These are phyloP conservation scores for Gremmenia infestans DNA, from an alignment of 2,329 filamentous ascomycete genomes.

Conservation along the genomic window DNA sequence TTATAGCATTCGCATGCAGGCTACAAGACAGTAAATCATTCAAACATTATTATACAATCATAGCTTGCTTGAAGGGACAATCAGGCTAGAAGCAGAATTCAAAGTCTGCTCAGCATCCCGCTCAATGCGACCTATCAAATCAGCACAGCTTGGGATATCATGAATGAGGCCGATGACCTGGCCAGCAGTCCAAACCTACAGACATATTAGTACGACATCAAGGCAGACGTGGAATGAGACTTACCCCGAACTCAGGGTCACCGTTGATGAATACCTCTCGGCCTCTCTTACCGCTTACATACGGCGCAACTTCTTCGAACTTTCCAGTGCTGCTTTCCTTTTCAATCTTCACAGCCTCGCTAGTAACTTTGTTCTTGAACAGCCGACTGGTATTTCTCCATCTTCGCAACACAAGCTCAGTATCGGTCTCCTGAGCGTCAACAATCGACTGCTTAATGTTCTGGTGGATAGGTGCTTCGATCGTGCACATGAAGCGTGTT, in stretches of 20 bases:
- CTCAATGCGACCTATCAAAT: slow-evolving; percentile 67
- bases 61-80: slow-evolving; percentile 51
- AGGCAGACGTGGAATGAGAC: slow-evolving; percentile 33
- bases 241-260: slow-evolving; percentile 82
- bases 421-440: slow-evolving; percentile 82
- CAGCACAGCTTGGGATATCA: slow-evolving; percentile 73
- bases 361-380: slow-evolving; percentile 84
- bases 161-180: slow-evolving; percentile 90
- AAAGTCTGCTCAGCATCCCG: slow-evolving; percentile 67
- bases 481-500: slow-evolving; percentile 93
- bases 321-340: slow-evolving; percentile 76
- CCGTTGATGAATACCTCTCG: slow-evolving; percentile 89
- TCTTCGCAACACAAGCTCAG: slow-evolving; percentile 76
- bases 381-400: slow-evolving; percentile 92
- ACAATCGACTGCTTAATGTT: slow-evolving; percentile 96
- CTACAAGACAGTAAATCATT: background rate
- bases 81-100: slow-evolving; percentile 51
- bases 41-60: slow-evolving; percentile 16
- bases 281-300: slow-evolving; percentile 85
- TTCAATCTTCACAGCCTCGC: slow-evolving; percentile 78
- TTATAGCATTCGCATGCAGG: background rate
- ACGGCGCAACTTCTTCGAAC: slow-evolving; percentile 82
- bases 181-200: slow-evolving; percentile 89
- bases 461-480: slow-evolving; percentile 85
- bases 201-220: slow-evolving; percentile 6